Evolutionary conservation across 2,329 filamentous ascomycete species (phyloP).

Genomic region (Penicillium oxalicum): DNA sequence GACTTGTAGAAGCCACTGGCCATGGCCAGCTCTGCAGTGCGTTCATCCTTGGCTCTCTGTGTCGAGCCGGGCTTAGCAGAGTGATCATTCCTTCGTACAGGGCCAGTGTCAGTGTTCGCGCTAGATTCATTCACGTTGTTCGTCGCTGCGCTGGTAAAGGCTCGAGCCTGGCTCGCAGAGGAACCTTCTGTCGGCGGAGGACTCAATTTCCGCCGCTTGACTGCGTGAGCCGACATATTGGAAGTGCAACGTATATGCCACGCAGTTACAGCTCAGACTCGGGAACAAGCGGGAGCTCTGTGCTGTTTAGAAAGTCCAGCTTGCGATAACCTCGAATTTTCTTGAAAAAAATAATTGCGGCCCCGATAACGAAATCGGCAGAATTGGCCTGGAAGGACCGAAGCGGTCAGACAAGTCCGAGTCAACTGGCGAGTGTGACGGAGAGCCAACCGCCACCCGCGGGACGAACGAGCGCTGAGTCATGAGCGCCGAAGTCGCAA

Average conservation of each 20-base stretch:
- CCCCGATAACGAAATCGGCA: not conserved
- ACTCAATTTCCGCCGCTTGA: constrained; percentile 46
- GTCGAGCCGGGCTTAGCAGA: constrained; percentile 16
- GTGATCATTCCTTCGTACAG: constrained; percentile 12
- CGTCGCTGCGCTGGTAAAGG: constrained; percentile 8
- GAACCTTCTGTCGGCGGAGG: constrained; percentile 23
- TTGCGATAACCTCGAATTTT: constrained; percentile 15
- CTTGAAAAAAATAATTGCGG: constrained; percentile 16
- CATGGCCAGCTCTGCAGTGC: constrained; percentile 31
- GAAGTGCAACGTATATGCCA: not conserved
- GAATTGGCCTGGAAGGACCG: constrained; percentile 1
- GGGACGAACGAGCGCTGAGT: constrained; percentile 4
- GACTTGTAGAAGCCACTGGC: constrained; percentile 56
- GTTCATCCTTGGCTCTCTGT: constrained; percentile 20
- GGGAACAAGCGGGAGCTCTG: not conserved
- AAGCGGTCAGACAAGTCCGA: not conserved
- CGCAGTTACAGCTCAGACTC: not conserved
- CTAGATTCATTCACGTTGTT: constrained; percentile 29
- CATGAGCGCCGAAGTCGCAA: constrained; percentile 20
- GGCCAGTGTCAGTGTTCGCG: constrained; percentile 16
- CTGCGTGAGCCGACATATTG: constrained; percentile 30
- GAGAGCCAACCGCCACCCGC: not conserved
- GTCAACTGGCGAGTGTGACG: not conserved
- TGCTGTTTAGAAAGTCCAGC: not conserved
- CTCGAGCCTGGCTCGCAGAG: constrained; percentile 8